phyloP scores from a whole-genome alignment of 768 basidiomycete genomes.

The Aureoboletus auriporus region DNA sequence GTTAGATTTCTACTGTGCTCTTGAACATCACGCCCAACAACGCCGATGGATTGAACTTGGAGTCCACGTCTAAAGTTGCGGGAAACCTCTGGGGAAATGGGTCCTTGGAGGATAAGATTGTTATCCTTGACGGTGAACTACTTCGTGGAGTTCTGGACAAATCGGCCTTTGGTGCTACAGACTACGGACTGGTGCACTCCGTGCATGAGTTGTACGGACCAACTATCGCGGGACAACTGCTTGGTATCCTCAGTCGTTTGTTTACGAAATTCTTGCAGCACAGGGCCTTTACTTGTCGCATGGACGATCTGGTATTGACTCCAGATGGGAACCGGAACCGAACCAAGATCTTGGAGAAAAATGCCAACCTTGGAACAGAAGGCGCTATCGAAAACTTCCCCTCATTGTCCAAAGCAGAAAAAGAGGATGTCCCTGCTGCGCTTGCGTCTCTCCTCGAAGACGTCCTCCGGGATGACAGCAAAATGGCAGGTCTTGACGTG shows the following conservation, averaged over 20 bases:
- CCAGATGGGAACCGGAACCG: conserved; percentile 72
- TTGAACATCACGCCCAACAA: conserved; percentile 84
- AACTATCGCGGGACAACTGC: conserved; percentile 81
- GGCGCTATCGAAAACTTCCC: conserved; percentile 91
- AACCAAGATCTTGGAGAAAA: conserved; percentile 60
- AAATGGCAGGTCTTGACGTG: conserved; percentile 96
- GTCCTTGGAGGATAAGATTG: conserved; percentile 77
- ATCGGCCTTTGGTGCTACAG: conserved; percentile 92
- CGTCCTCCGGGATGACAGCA: conserved; percentile 89
- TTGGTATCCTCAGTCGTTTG: conserved; percentile 88
- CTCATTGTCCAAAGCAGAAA: conserved; percentile 51
- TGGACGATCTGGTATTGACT: conserved; percentile 95
- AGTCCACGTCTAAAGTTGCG: conserved; percentile 85
- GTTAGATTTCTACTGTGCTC: conserved; percentile 88
- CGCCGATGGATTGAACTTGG: conserved; percentile 78
- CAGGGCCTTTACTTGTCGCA: conserved; percentile 95
- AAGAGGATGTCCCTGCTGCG: conserved; percentile 51
- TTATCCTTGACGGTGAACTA: conserved; percentile 91
- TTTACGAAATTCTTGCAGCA: conserved; percentile 98
- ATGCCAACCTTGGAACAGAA: conserved; percentile 71
- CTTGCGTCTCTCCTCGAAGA: conserved; percentile 78
- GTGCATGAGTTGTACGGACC: conserved; percentile 95
- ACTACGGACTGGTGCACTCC: conserved; percentile 96
- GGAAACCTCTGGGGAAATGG: conserved; percentile 80
- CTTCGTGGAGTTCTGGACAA: conserved; percentile 95